A percentile compares a stretch with the other conserved stretches of the same genome.
Evolutionary conservation across 202 grass and related monocot genomes (phyloP).

Genomic region (Saccharum hybrid): DNA sequence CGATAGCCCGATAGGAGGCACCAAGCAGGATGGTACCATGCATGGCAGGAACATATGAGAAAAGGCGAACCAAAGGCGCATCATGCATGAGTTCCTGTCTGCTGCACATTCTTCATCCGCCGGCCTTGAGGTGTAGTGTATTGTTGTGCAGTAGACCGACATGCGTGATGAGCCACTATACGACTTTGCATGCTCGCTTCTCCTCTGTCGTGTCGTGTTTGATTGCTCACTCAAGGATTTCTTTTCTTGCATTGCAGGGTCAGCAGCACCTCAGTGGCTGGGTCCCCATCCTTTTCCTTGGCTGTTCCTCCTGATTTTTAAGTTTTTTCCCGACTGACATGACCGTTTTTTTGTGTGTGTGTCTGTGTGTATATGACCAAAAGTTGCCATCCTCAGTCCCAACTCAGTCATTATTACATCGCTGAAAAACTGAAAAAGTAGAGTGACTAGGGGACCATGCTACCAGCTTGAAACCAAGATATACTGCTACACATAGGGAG

Average conservation of each 20-base stretch:
- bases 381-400: neutral
- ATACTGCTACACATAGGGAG: neutral
- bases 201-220: neutral
- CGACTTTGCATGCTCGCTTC: too few species aligned
- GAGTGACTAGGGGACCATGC: neutral
- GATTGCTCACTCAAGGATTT: too few species aligned
- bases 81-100: neutral
- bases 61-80: neutral
- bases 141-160: neutral
- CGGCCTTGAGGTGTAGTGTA: too few species aligned
- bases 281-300: neutral
- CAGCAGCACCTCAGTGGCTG: neutral
- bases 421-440: neutral
- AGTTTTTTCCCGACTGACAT: neutral
- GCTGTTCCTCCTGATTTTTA: neutral
- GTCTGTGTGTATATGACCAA: neutral
- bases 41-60: neutral
- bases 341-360: too few species aligned
- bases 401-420: neutral
- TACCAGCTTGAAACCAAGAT: too few species aligned
- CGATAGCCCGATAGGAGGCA: neutral
- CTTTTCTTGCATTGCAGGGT: neutral
- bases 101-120: neutral
- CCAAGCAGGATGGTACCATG: neutral
- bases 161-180: neutral